Base-by-base conservation (phyloP, 495 filamentous ascomycete species). In the Daldinia childiae region DNA sequence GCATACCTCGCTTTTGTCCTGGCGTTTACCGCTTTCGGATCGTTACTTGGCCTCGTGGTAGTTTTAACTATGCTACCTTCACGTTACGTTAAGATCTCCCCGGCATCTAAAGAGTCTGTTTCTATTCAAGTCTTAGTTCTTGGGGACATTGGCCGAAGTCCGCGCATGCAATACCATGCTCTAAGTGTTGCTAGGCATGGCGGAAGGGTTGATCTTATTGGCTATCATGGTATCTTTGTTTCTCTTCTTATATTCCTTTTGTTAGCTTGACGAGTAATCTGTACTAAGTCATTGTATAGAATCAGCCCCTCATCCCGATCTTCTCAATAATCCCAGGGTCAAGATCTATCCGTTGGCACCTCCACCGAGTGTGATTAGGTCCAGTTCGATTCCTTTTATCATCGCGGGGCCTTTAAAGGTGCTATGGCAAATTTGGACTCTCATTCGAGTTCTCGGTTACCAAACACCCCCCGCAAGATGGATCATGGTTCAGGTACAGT, bases 81-180 rank as follows among this genome's bases (percentile, higher is more conserved):
- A 12, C 69, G 68, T 32, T 76, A 78, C 32, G 66, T 71, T 27
- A 76, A 70, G 30, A 64, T 71, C 9, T 70, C 74, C 15, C 67
- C 76, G 9, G 76, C 72, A 0, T 64, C 75, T 9, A 69, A 77
- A 11, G 71, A 69, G 27, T 39, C 63, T 8, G 79, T 84, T 24
- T 85, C 87, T 6, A 85, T 92, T 27, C 93, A 97, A 75, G 87
- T 99, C 36, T 85, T 98, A n/a, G 95, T 99, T 43, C 86, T 99
- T n/a, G 95, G 95, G 14, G 95, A 99, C 76, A 95, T 99, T 79
- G 95, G 95, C 26, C 88, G 94, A 36, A 97, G 93, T 78, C 95
- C 95, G 26, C 92, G 95, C 65, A 99, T 99, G 95, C 95, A 98
- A 78, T 98, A 99, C 76, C 95, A 99, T 87, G 93, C 94, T 21